These are phyloP conservation scores for Argentina anserina DNA, from an alignment of 306 rosid genomes.

Conservation along the genomic window DNA sequence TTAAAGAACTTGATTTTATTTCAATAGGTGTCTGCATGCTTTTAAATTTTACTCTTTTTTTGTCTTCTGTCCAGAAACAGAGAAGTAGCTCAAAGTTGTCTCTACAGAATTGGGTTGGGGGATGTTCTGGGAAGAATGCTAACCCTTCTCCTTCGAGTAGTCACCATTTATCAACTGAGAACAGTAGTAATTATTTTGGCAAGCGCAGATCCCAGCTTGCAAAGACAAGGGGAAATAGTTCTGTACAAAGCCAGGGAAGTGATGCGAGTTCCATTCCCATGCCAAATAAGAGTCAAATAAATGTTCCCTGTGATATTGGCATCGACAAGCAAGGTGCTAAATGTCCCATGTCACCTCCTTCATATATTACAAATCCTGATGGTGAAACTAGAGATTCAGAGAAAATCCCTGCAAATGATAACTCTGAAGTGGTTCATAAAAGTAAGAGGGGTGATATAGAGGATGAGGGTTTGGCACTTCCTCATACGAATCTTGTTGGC, in stretches of 20 bases:
- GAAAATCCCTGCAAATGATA: conserved; percentile 38
- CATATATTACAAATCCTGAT: conserved; percentile 27
- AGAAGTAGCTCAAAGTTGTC: conserved; percentile 81
- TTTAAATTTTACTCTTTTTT: not conserved
- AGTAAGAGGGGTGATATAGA: conserved; percentile 62
- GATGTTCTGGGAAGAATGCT: conserved; percentile 55
- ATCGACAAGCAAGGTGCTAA: conserved; percentile 35
- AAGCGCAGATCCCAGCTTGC: conserved; percentile 47
- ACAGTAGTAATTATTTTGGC: conserved; percentile 29
- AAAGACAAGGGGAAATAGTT: conserved; percentile 37
- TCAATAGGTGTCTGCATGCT: not conserved
- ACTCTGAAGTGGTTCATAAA: conserved; percentile 43
- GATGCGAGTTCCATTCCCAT: conserved; percentile 29
- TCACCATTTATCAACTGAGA: conserved; percentile 38
- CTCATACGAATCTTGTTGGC: conserved; percentile 47
- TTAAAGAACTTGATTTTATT: too few species aligned
- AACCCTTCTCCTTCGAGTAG: conserved; percentile 31
- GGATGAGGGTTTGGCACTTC: conserved; percentile 45
- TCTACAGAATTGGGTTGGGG: conserved; percentile 85
- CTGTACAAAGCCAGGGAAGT: conserved; percentile 35
- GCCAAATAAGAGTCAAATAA: conserved; percentile 37
- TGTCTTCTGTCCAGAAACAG: conserved; percentile 61
- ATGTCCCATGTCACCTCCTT: conserved; percentile 35
- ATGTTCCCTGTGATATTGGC: conserved; percentile 25
- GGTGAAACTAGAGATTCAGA: conserved; percentile 38